Conservation (phyloP, 2,329 filamentous ascomycete genomes). For the Didymella lethalis region DNA sequence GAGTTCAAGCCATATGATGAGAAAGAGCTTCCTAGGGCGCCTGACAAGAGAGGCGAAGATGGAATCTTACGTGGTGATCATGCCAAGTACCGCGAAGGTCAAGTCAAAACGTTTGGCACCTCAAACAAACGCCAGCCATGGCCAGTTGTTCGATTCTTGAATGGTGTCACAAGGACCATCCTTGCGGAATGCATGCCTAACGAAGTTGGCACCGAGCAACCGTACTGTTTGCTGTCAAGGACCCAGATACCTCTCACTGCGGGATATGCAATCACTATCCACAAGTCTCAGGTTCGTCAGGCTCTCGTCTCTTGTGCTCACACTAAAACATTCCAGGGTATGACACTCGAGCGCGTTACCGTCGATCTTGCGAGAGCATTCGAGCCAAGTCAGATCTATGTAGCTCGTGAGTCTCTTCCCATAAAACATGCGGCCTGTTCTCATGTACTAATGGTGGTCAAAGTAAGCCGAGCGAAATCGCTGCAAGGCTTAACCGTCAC, state of each 20-base stretch:
- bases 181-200: conserved; percentile 61
- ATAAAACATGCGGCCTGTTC: no score
- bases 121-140: conserved; percentile 49
- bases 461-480: conserved; percentile 63
- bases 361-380: conserved; percentile 64
- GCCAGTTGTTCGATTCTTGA: conserved; percentile 64
- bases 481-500: conserved; percentile 59
- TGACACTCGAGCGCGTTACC: conserved; percentile 66
- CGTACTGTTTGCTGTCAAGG: conserved; percentile 61
- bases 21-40: conserved; percentile 39
- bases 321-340: conserved; percentile 54
- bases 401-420: conserved; percentile 54
- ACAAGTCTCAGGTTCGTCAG: conserved; percentile 57
- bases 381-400: conserved; percentile 67
- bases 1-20: conserved; percentile 50
- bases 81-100: conserved; percentile 47
- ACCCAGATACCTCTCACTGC: conserved; percentile 68
- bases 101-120: conserved; percentile 53
- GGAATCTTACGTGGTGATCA: conserved; percentile 46
- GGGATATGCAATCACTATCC: conserved; percentile 70
- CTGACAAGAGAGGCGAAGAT: conserved; percentile 3
- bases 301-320: no score
- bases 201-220: conserved; percentile 56
- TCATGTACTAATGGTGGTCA: conserved; percentile 5
- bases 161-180: conserved; percentile 57